Evolutionary conservation across 306 rosid genomes (phyloP), one percentile per base, ranked within the genome.

Genomic region (Calophaca sinica): DNA sequence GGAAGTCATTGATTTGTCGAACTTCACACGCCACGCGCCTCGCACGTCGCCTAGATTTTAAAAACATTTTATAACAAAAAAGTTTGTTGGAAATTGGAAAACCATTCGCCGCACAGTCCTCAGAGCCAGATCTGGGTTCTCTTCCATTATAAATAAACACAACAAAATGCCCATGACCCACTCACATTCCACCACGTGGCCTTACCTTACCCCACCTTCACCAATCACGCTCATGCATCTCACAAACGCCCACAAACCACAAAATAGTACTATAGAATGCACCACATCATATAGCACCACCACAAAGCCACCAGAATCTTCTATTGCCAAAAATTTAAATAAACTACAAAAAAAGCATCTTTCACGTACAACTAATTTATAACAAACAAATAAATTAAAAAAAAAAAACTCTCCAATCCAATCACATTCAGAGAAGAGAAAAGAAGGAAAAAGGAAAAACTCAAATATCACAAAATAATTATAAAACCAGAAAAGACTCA

Each of bases 51-150:
- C 0, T 1, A 20, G 26, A 20, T 20, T 20, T 20, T 20, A 20
- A 20, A 20, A 20, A 20, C 26, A 20, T 20, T 20, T 20, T 20
- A 20, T 33, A 33, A 4, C 45, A 58, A 13, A 29, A 49, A 39
- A 4, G 4, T 3, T 0, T 7, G 55, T 35, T 46, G 75, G 52
- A 13, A 35, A 58, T 79, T 55, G 44, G 6, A 80, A 55, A 46
- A 45, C 85, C 41, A 76, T 55, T 86, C 82, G 82, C 85, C 65
- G 77, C 87, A 68, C 75, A 62, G 70, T 62, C 5, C 3, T 53
- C 68, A 48, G 59, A 72, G 26, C 4, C 41, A 28, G 79, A 60
- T 69, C 72, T 49, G 54, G 42, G 15, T 67, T 6, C 0, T 44
- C 52, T 68, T 62, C 48, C 49, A 14, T 28, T 11, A 69, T 13